Evolutionary conservation across 1,284 basidiomycete genomes (phyloP), one percentile per base, ranked within the genome.

Genomic region (Trichosporon coremiiforme): DNA sequence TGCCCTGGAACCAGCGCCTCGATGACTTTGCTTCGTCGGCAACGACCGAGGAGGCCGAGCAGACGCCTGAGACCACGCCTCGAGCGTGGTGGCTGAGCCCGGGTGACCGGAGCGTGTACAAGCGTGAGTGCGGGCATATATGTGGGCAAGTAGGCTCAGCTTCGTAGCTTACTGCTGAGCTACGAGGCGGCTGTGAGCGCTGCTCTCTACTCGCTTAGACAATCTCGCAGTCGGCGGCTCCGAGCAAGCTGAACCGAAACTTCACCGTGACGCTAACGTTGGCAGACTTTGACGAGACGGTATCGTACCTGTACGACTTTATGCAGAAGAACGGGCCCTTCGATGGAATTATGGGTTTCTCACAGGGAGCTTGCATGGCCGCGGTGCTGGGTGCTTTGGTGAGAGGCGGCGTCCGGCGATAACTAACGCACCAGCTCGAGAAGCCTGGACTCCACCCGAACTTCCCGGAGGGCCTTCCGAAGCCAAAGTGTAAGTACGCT

Each of bases 341-440:
- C 63, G 84, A 86, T 68, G 93, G 92, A 35, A 87, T 95, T 17
- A 89, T 95, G 79, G 92, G 92, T 8, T 93, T 93, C 82, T 91
- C 91, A 68, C 92, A 95, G 84, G 93, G 93, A 35, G 93, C 90
- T 15, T 89, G 88, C 13, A 88, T 94, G 85, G 93, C 92, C 33
- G 89, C 88, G 6, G 77, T 93, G 31, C 83, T 94, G 36, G 83
- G 90, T 57, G 90, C 91, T 50, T 79, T 94, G 79, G 92, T 93
- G 77, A 45, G 41, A 45, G 20, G 13, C n/a, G 4, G 17, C 17
- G 22, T 47, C 38, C 47, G 31, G 63, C 35, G 20, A 25, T 12
- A n/a, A 50, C 71, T 31, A 45, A 69, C 68, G 65, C 53, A 63
- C 10, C 72, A 88, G 86, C 83, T 88, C 31, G 87, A 88, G 75